Percentiles rank a stretch among this genome's conserved stretches.
Conservation (phyloP, 2,329 filamentous ascomycete species). For the Beauveria sp. region DNA sequence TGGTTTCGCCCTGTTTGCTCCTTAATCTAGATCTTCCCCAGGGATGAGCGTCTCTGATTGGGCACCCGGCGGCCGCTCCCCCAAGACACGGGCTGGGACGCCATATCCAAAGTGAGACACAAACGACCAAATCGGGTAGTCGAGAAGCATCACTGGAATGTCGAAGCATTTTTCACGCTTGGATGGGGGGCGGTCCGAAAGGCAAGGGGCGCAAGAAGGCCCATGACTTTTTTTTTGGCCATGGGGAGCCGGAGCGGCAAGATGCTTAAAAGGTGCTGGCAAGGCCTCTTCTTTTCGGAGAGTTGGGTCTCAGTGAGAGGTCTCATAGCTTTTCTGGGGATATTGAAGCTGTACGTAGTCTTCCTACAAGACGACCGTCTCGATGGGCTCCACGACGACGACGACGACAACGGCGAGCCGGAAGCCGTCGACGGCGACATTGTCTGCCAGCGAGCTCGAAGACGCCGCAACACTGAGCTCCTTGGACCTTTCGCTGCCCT, state of each 20-base stretch:
- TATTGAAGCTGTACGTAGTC: too few relatives aligned
- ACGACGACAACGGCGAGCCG: neutral
- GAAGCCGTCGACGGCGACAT: neutral
- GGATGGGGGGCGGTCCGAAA: neutral
- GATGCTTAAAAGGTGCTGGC: neutral
- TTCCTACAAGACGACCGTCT: neutral
- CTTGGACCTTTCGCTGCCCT: neutral
- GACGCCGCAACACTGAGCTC: neutral
- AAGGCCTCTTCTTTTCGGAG: neutral
- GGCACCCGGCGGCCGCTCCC: neutral
- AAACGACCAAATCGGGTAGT: neutral
- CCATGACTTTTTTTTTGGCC: neutral
- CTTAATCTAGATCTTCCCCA: neutral
- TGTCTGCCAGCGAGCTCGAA: neutral
- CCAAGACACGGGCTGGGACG: neutral
- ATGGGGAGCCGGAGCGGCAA: neutral
- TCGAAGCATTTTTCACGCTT: conserved; percentile 1
- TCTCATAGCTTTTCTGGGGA: too few relatives aligned
- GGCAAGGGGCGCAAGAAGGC: neutral
- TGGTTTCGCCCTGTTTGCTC: too few relatives aligned
- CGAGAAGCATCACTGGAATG: conserved; percentile 6
- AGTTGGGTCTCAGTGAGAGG: too few relatives aligned
- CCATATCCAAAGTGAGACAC: conserved; percentile 7
- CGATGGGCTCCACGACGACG: neutral
- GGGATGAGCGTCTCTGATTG: neutral